Conservation (phyloP, 148 eudicot species). For the Limonium bicolor region DNA sequence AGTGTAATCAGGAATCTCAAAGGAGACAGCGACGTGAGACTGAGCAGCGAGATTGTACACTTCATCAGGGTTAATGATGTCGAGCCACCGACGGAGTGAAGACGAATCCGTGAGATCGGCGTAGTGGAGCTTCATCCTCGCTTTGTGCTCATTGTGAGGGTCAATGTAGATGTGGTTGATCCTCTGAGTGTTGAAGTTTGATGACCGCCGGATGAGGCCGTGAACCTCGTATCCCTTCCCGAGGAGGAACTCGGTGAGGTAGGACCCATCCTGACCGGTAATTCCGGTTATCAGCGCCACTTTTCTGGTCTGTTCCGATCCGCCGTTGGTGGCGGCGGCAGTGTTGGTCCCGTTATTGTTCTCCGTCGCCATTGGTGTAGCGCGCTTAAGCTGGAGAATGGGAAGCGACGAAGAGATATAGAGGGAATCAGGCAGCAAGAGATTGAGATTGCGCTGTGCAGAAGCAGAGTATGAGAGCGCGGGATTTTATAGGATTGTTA, state of each 20-base stretch:
- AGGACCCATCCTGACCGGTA: slow-evolving; percentile 94
- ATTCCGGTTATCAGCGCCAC: slow-evolving; percentile 83
- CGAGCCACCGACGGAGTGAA: slow-evolving; percentile 79
- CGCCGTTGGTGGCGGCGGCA: slow-evolving; percentile 1
- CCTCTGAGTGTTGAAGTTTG: slow-evolving; percentile 90
- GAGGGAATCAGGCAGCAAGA: no score
- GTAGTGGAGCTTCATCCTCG: slow-evolving; percentile 91
- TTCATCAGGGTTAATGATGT: slow-evolving; percentile 64
- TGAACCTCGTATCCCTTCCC: slow-evolving; percentile 64
- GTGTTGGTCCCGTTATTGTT: slow-evolving; percentile 13
- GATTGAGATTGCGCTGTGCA: no score
- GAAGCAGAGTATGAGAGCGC: no score
- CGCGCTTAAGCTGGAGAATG: no score
- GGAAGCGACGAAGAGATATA: no score
- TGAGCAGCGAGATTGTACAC: slow-evolving; percentile 94
- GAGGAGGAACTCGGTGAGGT: slow-evolving; percentile 83
- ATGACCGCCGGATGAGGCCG: slow-evolving; percentile 79
- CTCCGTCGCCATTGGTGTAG: slow-evolving; percentile 6
- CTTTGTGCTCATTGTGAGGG: slow-evolving; percentile 72
- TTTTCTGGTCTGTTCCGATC: slow-evolving; percentile 11
- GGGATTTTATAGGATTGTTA: no score
- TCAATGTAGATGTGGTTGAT: slow-evolving; percentile 96
- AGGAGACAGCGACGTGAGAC: slow-evolving; percentile 90
- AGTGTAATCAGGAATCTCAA: slow-evolving; percentile 94
- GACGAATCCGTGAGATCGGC: slow-evolving; percentile 92